Base-by-base conservation (phyloP, 1,284 basidiomycete species). In the Ganoderma meredithae region DNA sequence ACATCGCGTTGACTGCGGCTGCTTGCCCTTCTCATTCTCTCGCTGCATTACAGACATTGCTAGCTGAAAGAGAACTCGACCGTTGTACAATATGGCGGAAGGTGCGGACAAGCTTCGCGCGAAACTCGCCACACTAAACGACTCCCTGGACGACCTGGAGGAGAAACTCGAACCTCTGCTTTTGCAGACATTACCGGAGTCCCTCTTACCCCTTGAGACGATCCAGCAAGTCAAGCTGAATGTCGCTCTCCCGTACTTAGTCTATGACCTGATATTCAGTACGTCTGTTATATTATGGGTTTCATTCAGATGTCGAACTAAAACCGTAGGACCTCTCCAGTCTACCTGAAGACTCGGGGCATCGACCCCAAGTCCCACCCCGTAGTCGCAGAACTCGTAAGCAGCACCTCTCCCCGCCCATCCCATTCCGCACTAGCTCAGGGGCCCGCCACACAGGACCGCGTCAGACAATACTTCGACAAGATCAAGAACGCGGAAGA, bases 191-290 rank as follows among this genome's bases (percentile, higher is more conserved):
- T 82, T 94, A 7, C 85, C 89, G 3, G 91, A 94, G 73, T 88
- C 88, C 0, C 77, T 90, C 17, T 78, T 90, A 27, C 82, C 82
- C 8, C 83, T 94, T 27, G 88, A 92, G 68, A 87, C 87, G 3
- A 83, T 95, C n/a, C 90, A 94, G 71, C 90, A 93, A 75, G 93
- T 92, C 36, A 93, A 94, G 77, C 78, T 94, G 9, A 90, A 95
- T 70, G 88, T 90, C 7, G 82, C 88, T 43, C 76, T 94, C 39
- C 90, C 92, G 13, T 95, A 95, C 78, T 81, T 93, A n/a, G 84
- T 92, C 3, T 93, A 95, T 73, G 93, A 94, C 78, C 84, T 95
- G 19, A 81, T 94, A n/a, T 95, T 94, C 81, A 90, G 94, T 94
- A 71, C 59, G 27, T 53, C 53, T 68, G 1, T 36, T 33, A 52